Evolutionary conservation across 129 eudicot species (phyloP).

Genomic region (Flaveria ramosissima): DNA sequence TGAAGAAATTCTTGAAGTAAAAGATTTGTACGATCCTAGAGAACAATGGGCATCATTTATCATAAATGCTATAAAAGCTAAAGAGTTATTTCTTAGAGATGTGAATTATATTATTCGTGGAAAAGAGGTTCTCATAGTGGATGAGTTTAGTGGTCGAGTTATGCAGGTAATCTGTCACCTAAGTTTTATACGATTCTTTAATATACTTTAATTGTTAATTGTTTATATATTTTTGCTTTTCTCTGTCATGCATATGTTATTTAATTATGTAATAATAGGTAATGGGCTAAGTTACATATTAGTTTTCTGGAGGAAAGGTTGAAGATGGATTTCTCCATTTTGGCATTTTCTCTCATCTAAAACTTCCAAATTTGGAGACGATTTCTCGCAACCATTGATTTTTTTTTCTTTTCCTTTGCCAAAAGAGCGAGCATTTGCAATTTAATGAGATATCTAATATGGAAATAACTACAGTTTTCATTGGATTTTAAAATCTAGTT

Average conservation of each 20-base stretch:
- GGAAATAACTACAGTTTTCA: not conserved
- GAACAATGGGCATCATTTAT: constrained; percentile 98
- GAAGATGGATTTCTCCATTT: not conserved
- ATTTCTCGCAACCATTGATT: not conserved
- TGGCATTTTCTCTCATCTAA: not conserved
- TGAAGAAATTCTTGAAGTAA: constrained; percentile 91
- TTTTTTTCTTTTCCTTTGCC: not conserved
- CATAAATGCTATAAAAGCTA: constrained; percentile 88
- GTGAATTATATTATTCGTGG: constrained; percentile 95
- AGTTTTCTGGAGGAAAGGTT: not conserved
- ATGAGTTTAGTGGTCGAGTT: constrained; percentile 98
- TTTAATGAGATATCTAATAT: not conserved
- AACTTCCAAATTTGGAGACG: not conserved
- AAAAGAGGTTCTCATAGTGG: constrained; percentile 98
- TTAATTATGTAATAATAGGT: not conserved
- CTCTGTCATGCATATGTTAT: not conserved
- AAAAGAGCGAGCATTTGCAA: not conserved
- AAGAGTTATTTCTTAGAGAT: constrained; percentile 92
- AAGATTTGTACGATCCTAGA: constrained; percentile 94
- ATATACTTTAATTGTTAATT: too few species aligned
- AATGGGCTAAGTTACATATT: not conserved
- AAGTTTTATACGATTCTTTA: not conserved
- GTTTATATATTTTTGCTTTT: not conserved
- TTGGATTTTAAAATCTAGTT: constrained; percentile 17
- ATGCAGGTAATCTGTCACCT: constrained; percentile 73